Conservation (phyloP, 768 basidiomycete species). For the Crepidotus variabilis region DNA sequence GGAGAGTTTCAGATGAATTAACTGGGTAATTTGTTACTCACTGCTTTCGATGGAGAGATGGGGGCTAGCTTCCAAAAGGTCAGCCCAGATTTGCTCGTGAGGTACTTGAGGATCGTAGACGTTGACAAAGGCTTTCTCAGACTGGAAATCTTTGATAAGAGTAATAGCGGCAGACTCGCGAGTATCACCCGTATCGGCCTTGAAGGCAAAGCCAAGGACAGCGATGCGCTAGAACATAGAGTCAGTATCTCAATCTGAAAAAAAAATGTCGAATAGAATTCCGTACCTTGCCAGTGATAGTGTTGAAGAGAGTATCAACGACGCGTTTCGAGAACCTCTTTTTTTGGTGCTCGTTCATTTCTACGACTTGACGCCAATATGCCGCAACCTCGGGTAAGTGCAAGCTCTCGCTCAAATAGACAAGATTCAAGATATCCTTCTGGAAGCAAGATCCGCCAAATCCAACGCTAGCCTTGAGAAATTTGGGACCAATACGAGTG, state of each 20-base stretch:
- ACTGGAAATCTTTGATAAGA: slow-evolving; percentile 89
- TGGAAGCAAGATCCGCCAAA: slow-evolving; percentile 99
- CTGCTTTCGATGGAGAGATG: slow-evolving; percentile 58
- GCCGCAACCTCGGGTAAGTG: slow-evolving; percentile 96
- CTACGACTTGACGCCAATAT: slow-evolving; percentile 96
- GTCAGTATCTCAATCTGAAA: neutral
- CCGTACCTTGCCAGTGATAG: slow-evolving; percentile 87
- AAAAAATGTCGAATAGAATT: neutral
- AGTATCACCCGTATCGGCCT: slow-evolving; percentile 98
- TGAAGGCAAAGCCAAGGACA: slow-evolving; percentile 97
- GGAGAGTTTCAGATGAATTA: neutral
- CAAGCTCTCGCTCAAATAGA: slow-evolving; percentile 91
- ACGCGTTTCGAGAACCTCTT: slow-evolving; percentile 92
- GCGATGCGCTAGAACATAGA: slow-evolving; percentile 66
- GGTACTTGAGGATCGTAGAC: slow-evolving; percentile 92
- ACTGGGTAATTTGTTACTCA: slow-evolving; percentile 33
- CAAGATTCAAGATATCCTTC: slow-evolving; percentile 98
- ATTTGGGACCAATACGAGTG: slow-evolving; percentile 89
- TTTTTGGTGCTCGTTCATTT: slow-evolving; percentile 99
- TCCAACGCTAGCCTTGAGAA: slow-evolving; percentile 92
- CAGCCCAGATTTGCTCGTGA: slow-evolving; percentile 83
- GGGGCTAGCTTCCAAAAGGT: slow-evolving; percentile 70
- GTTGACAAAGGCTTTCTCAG: slow-evolving; percentile 81
- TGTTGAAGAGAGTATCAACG: slow-evolving; percentile 97
- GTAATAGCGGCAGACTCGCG: slow-evolving; percentile 96